These are phyloP conservation scores for Aspergillus bertholletiae DNA, from an alignment of 495 filamentous ascomycete species.

Conservation along the genomic window DNA sequence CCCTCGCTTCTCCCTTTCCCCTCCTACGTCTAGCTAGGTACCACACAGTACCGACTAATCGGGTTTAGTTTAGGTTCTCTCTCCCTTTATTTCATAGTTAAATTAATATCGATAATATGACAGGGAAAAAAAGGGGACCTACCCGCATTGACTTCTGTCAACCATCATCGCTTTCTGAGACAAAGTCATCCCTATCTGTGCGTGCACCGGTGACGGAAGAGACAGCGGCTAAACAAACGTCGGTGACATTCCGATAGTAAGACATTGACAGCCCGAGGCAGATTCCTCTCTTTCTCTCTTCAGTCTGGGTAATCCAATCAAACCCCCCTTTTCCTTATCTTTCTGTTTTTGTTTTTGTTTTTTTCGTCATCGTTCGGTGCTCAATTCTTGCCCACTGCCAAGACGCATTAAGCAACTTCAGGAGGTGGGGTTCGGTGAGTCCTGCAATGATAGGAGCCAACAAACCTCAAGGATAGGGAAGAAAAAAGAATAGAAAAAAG, in stretches of 20 bases:
- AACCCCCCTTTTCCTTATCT: not conserved
- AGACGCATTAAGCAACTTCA: not conserved
- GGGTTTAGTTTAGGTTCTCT: not conserved
- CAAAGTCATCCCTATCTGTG: not conserved
- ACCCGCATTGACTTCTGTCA: not conserved
- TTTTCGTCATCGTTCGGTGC: not conserved
- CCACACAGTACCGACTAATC: not conserved
- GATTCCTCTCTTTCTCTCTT: not conserved
- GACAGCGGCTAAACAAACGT: not conserved
- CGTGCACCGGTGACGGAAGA: too few species aligned
- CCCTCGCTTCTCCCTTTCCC: not conserved
- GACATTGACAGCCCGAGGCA: not conserved
- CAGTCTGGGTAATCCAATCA: not conserved
- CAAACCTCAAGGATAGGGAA: not conserved
- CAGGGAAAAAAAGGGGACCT: too few species aligned
- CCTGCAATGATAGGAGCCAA: not conserved
- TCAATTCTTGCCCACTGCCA: not conserved
- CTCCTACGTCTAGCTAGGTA: not conserved
- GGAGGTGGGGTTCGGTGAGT: not conserved
- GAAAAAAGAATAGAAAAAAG: not conserved
- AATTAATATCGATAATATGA: too few species aligned
- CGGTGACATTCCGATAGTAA: not conserved
- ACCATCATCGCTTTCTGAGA: not conserved
- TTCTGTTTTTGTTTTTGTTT: not conserved
- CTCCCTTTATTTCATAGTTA: not conserved